Percentiles rank a stretch among this genome's conserved stretches.
phyloP scores from a whole-genome alignment of 176 grass and related monocot species.

The Aegilops longissima region DNA sequence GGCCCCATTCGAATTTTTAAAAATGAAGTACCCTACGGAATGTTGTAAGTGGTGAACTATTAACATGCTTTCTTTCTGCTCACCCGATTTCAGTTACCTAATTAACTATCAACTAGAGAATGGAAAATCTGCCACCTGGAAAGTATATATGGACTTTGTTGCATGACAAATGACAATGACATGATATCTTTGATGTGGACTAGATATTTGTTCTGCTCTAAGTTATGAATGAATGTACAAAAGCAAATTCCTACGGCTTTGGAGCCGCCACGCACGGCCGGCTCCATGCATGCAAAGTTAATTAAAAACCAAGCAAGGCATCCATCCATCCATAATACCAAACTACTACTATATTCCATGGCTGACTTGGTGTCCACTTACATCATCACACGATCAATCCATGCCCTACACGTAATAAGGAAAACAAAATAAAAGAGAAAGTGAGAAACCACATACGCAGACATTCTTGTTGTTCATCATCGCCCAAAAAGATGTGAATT shows the following conservation, averaged over 20 bases:
- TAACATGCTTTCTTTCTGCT: neutral
- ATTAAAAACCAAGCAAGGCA: neutral
- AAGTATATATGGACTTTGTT: neutral
- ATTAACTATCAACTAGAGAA: neutral
- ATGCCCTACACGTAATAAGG: neutral
- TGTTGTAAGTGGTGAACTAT: neutral
- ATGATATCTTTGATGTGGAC: neutral
- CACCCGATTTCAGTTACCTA: neutral
- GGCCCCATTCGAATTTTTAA: no score
- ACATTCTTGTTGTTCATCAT: no score
- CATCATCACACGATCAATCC: conserved; percentile 1
- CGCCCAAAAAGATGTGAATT: no score
- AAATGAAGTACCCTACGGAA: neutral
- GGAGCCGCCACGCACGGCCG: neutral
- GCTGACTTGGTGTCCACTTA: conserved; percentile 17
- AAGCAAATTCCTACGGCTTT: conserved; percentile 24
- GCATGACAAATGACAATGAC: neutral
- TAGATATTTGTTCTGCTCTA: neutral
- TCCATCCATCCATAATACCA: no score
- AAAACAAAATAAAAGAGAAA: conserved; percentile 25
- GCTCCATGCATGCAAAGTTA: conserved; percentile 14
- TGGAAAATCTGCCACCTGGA: neutral
- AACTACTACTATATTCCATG: neutral
- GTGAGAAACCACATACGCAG: no score
- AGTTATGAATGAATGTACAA: neutral